Conservation (phyloP, 1,284 basidiomycete genomes). For the Athelia psychrophila region DNA sequence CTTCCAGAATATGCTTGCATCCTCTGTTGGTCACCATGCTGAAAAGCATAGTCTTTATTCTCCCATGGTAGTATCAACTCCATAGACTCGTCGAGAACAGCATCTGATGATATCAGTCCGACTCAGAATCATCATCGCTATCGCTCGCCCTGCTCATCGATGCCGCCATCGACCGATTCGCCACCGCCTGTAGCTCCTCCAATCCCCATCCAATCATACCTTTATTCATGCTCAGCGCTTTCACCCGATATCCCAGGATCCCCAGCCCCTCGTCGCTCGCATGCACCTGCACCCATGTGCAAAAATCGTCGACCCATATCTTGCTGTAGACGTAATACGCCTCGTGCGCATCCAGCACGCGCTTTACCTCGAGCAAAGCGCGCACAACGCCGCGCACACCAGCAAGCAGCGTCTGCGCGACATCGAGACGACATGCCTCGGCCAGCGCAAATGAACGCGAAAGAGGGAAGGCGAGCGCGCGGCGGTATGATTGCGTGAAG, state of each 20-base stretch:
- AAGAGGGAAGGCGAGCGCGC: conserved; percentile 69
- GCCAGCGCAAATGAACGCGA: conserved; percentile 73
- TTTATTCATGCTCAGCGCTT: conserved; percentile 45
- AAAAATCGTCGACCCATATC: conserved; percentile 80
- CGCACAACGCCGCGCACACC: conserved; percentile 62
- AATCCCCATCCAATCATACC: conserved; percentile 64
- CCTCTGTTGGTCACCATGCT: no score
- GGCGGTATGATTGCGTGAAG: conserved; percentile 64
- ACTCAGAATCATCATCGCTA: conserved; percentile 54
- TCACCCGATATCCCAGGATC: conserved; percentile 42
- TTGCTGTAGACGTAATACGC: conserved; percentile 82
- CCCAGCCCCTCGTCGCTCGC: conserved; percentile 60
- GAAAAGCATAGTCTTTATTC: no score
- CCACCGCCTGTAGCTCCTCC: conserved; percentile 56
- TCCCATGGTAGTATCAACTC: no score
- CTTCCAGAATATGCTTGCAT: no score
- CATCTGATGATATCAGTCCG: not conserved
- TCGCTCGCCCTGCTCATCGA: conserved; percentile 39
- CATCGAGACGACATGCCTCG: conserved; percentile 63
- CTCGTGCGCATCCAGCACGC: conserved; percentile 73
- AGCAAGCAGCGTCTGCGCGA: conserved; percentile 50
- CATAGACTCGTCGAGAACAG: no score
- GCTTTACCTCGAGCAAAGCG: conserved; percentile 65
- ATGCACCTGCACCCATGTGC: conserved; percentile 65
- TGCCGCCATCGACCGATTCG: conserved; percentile 22